Conservation (phyloP, 495 filamentous ascomycete species). For the Lasiosphaeria ovina region DNA sequence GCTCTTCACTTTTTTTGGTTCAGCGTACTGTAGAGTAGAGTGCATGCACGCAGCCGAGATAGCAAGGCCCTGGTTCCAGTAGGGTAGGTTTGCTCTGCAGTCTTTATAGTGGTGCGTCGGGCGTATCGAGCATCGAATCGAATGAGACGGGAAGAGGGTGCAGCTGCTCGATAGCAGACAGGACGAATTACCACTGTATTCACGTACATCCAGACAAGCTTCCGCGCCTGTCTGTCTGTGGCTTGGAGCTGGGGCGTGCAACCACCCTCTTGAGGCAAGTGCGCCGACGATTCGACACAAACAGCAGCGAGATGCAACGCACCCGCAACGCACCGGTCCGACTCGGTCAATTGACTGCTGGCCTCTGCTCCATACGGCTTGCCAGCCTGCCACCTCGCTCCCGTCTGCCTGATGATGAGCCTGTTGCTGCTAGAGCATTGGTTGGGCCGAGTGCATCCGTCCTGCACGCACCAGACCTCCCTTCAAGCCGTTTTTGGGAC, state of each 20-base stretch:
- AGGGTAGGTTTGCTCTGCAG: no score
- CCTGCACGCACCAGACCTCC: not conserved
- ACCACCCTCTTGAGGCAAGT: not conserved
- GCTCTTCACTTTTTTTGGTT: no score
- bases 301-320: constrained; percentile 19
- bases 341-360: constrained; percentile 32
- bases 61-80: no score
- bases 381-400: constrained; percentile 2
- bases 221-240: not conserved
- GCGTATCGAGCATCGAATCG: no score
- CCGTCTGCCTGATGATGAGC: constrained; percentile 4
- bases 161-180: no score
- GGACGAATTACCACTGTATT: no score
- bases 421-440: constrained; percentile 5
- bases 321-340: constrained; percentile 22
- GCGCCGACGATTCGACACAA: constrained; percentile 1
- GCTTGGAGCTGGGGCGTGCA: not conserved
- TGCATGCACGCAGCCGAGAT: no score
- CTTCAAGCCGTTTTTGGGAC: not conserved
- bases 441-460: constrained; percentile 4
- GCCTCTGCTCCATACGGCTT: not conserved
- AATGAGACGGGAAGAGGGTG: no score
- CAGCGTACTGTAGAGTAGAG: no score
- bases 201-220: not conserved
- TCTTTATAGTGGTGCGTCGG: no score